Base-by-base conservation (phyloP, 345 rosid genomes). In the Abelmoschus esculentus region DNA sequence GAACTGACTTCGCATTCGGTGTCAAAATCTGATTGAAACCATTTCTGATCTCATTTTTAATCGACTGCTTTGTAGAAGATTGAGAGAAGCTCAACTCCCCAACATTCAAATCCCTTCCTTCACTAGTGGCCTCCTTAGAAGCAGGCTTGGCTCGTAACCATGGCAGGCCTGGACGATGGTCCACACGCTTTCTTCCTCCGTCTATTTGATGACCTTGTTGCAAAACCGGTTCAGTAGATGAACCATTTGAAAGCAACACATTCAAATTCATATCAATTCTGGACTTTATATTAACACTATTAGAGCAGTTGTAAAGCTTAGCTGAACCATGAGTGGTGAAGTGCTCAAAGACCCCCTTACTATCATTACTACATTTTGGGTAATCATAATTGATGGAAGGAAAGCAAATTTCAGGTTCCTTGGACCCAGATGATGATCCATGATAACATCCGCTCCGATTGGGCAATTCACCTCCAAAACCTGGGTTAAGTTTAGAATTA, bases 101-200 rank as follows among this genome's bases (percentile, higher is more conserved):
- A 0, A 69, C 59, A 71, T 83, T 85, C 71, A 79, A 73, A 81
- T 88, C 91, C 66, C 84, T 70, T 65, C 80, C 79, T 2, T 78
- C 71, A 74, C 38, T 57, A 1, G 77, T 68, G 19, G 66, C 67
- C 71, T 79, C 89, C 75, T 78, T 80, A 67, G 55, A 67, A 65
- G 49, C 72, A 26, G 77, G 77, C 73, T 79, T 86, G 34, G 85
- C 79, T 79, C 78, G 86, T 55, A 91, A 80, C 96, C 97, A 89
- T 69, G 97, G 89, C 73, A 89, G 80, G 56, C 80, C 74, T 19
- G 70, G 69, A 42, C 74, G 61, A 70, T 55, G 67, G 66, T 84
- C 86, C 69, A 77, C 84, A 6, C 77, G 79, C 42, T 42, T 81
- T 71, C 80, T 89, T 71, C 80, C 90, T 58, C 80, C 74, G 73